These are phyloP conservation scores for Actinidia chinensis DNA, from an alignment of 179 eudicot species.

Conservation along the genomic window DNA sequence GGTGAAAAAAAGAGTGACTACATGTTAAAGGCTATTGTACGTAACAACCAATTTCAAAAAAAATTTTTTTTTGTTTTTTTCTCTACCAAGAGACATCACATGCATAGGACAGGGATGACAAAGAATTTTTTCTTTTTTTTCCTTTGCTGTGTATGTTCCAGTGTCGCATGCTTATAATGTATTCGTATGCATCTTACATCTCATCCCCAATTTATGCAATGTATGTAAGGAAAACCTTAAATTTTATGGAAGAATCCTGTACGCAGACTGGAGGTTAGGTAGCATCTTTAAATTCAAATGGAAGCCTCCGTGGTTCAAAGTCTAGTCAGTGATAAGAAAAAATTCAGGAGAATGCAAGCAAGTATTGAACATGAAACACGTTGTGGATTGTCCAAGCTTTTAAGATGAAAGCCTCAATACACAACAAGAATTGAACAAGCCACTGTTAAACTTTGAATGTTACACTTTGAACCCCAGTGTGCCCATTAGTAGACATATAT, in stretches of 20 bases:
- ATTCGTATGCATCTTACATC: no score
- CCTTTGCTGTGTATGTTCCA: background rate
- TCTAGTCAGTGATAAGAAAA: background rate
- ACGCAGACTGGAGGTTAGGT: background rate
- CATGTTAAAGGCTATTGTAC: no score
- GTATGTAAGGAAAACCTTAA: background rate
- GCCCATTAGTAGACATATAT: background rate
- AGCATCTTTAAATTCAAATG: background rate
- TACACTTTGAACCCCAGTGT: background rate
- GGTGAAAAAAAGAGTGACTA: no score
- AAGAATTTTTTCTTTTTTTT: background rate
- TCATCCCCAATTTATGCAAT: no score
- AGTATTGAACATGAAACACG: background rate
- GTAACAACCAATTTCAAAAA: no score
- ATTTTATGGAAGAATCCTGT: slow-evolving; percentile 7
- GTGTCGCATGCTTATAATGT: no score
- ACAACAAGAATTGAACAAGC: slow-evolving; percentile 3
- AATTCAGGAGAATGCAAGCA: background rate
- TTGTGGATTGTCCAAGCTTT: background rate
- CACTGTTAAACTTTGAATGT: background rate
- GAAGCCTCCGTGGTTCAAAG: background rate
- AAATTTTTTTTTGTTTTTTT: no score
- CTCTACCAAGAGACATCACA: background rate
- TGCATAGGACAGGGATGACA: no score
- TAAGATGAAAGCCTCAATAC: background rate